Percentiles rank a stretch among this genome's conserved stretches.
Conservation (phyloP, 148 eudicot species). For the Salicornia ramosissima region DNA sequence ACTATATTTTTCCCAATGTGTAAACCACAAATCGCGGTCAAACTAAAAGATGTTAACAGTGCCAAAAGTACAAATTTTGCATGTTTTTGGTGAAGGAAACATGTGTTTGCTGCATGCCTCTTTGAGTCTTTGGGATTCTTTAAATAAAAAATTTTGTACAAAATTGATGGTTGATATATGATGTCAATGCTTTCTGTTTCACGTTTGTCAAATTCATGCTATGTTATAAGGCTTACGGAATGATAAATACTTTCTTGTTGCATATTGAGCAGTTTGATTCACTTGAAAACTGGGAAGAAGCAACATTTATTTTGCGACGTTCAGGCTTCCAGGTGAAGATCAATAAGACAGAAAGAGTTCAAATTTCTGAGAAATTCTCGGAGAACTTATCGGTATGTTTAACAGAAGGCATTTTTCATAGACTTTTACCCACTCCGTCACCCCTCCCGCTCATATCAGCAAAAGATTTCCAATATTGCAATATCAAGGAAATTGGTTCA, state of each 20-base stretch:
- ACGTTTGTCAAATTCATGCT: constrained; percentile 5
- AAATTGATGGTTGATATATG: neutral
- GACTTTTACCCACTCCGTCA: neutral
- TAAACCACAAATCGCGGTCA: no score
- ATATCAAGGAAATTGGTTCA: no score
- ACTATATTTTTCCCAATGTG: no score
- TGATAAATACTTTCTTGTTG: constrained; percentile 14
- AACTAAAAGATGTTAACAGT: no score
- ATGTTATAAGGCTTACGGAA: neutral
- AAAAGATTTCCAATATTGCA: no score
- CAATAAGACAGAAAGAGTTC: constrained; percentile 38
- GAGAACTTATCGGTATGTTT: constrained; percentile 60
- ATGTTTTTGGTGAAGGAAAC: neutral
- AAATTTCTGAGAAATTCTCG: constrained; percentile 69
- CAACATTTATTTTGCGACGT: constrained; percentile 55
- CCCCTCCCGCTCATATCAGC: no score
- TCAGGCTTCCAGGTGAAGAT: constrained; percentile 66
- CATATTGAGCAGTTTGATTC: constrained; percentile 55
- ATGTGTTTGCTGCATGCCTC: neutral
- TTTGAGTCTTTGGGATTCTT: neutral
- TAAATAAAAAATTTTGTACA: neutral
- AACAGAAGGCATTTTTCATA: neutral
- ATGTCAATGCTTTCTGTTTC: neutral
- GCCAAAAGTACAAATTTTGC: no score
- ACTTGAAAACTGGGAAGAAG: constrained; percentile 67